Evolutionary conservation across 257 asterid genomes (phyloP).

Genomic region (Primulina tabacum): DNA sequence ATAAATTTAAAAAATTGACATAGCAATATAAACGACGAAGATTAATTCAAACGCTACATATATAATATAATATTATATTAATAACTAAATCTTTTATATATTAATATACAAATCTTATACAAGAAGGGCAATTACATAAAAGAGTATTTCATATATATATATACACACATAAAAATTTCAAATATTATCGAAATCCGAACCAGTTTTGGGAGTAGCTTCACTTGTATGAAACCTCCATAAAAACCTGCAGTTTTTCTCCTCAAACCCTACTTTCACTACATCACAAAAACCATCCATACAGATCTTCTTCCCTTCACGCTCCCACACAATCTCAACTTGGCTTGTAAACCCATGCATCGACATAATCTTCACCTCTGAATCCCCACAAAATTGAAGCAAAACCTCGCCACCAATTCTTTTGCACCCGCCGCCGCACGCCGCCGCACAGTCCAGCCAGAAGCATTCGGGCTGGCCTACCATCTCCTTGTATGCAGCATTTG

Average conservation of each 20-base stretch:
- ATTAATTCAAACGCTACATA: too few relatives aligned
- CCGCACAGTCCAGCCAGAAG: slow-evolving; percentile 66
- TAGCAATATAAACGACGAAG: too few relatives aligned
- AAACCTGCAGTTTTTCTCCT: slow-evolving; percentile 59
- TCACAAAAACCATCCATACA: slow-evolving; percentile 48
- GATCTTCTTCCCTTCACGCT: slow-evolving; percentile 46
- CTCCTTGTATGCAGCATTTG: slow-evolving; percentile 77
- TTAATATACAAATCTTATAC: too few relatives aligned
- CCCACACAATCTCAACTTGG: slow-evolving; percentile 78
- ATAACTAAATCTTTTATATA: too few relatives aligned
- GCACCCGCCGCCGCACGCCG: slow-evolving; percentile 33
- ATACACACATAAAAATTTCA: slow-evolving; percentile 18
- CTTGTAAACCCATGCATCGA: slow-evolving; percentile 50
- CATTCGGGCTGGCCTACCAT: slow-evolving; percentile 96
- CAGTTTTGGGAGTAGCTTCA: slow-evolving; percentile 19
- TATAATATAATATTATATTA: too few relatives aligned
- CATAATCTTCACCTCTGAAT: slow-evolving; percentile 21
- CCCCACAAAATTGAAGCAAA: slow-evolving; percentile 37
- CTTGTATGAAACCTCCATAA: slow-evolving; percentile 70
- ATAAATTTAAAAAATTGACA: too few relatives aligned
- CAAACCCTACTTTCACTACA: slow-evolving; percentile 50
- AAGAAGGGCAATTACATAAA: too few relatives aligned
- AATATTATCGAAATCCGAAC: slow-evolving; percentile 13
- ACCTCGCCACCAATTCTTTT: slow-evolving; percentile 90
- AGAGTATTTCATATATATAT: not conserved